Conservation (phyloP, 2,329 filamentous ascomycete species). For the Drechslerella dactyloides region DNA sequence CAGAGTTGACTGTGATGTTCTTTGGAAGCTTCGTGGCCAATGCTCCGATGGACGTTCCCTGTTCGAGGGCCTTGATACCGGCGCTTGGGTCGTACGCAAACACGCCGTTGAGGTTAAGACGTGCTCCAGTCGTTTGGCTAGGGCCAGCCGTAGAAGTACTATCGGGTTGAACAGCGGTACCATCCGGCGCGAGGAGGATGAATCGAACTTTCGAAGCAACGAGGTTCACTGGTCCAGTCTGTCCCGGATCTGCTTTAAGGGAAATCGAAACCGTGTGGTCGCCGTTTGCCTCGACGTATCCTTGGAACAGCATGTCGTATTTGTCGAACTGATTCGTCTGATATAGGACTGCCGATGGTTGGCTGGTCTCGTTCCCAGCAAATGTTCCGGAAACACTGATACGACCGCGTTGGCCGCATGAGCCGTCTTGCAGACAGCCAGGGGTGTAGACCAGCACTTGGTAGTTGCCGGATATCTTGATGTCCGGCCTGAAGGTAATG, state of each 20-base stretch:
- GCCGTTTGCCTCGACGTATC: slow-evolving; percentile 77
- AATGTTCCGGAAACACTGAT: slow-evolving; percentile 81
- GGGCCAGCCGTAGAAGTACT: slow-evolving; percentile 8
- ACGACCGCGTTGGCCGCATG: slow-evolving; percentile 76
- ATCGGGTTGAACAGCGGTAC: slow-evolving; percentile 60
- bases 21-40: slow-evolving; percentile 71
- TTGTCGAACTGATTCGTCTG: slow-evolving; percentile 98
- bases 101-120: slow-evolving; percentile 72
- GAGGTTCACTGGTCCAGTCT: slow-evolving; percentile 70
- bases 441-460: slow-evolving; percentile 90
- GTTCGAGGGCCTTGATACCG: slow-evolving; percentile 71
- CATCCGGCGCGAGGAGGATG: slow-evolving; percentile 61
- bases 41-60: slow-evolving; percentile 70
- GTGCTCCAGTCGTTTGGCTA: background rate
- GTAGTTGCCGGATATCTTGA: slow-evolving; percentile 89
- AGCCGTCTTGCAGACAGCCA: slow-evolving; percentile 80
- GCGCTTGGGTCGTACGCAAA: slow-evolving; percentile 85
- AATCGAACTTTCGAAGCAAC: slow-evolving; percentile 87
- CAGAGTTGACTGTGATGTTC: slow-evolving; percentile 29
- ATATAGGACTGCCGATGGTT: slow-evolving; percentile 66
- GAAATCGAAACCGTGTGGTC: slow-evolving; percentile 82
- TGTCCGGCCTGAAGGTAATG: slow-evolving; percentile 77
- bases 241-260: slow-evolving; percentile 71
- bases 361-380: slow-evolving; percentile 61
- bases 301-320: slow-evolving; percentile 89